Conservation (phyloP, 306 rosid genomes). For the Prunus mume region DNA sequence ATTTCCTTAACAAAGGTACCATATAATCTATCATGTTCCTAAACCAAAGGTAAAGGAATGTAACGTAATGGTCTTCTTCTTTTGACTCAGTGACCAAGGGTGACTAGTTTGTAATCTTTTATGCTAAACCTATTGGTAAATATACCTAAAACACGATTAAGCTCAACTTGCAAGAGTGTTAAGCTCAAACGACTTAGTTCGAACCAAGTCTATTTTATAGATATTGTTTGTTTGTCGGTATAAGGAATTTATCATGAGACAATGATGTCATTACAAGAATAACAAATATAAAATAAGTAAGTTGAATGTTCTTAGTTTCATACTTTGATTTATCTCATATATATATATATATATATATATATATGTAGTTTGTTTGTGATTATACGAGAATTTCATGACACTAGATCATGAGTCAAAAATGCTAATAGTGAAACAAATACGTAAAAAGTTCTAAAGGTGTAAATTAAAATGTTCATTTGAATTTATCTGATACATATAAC, state of each 20-base stretch:
- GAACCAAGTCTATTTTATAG: not conserved
- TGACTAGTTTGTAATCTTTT: not conserved
- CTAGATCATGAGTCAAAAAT: no score
- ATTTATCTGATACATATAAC: not conserved
- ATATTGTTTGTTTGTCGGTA: not conserved
- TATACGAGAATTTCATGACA: no score
- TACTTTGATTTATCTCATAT: not conserved
- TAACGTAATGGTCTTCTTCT: no score
- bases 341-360: not conserved
- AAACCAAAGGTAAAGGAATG: not conserved
- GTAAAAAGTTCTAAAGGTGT: no score
- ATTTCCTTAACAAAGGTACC: not conserved
- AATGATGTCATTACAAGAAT: not conserved
- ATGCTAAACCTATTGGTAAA: not conserved
- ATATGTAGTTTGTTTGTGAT: not conserved
- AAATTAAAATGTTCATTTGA: no score
- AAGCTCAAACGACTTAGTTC: not conserved
- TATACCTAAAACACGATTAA: not conserved
- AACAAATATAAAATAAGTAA: not conserved
- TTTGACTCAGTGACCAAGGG: no score
- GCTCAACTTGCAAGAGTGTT: not conserved
- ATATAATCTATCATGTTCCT: not conserved
- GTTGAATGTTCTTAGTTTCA: not conserved
- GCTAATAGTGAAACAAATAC: no score
- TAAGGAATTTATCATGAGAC: not conserved